These are phyloP conservation scores for Acacia acuminata DNA, from an alignment of 306 rosid genomes.

Conservation along the genomic window DNA sequence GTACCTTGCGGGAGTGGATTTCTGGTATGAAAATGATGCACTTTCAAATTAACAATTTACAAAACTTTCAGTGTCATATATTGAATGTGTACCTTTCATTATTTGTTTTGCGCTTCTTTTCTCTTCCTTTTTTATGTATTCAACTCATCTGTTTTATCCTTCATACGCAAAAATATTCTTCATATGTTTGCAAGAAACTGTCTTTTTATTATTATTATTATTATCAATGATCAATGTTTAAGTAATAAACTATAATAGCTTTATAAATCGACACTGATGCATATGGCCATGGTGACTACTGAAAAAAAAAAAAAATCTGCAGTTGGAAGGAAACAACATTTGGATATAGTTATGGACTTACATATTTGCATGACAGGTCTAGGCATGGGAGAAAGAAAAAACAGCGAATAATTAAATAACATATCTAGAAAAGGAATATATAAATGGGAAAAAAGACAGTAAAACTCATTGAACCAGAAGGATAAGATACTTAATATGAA, in stretches of 20 bases:
- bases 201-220: no score
- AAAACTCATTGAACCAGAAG: not conserved
- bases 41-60: not conserved
- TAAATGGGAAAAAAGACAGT: not conserved
- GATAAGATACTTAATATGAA: not conserved
- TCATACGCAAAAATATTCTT: conserved; percentile 14
- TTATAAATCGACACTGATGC: not conserved
- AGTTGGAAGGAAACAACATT: not conserved
- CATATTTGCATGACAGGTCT: not conserved
- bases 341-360: no score
- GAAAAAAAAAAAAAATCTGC: not conserved
- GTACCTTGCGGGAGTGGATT: conserved; percentile 83
- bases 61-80: not conserved
- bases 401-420: not conserved
- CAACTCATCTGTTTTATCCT: not conserved
- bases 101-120: conserved; percentile 15
- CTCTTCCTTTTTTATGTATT: conserved; percentile 14
- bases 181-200: not conserved
- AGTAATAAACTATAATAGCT: not conserved
- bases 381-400: conserved; percentile 16
- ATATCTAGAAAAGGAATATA: not conserved
- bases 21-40: conserved; percentile 52
- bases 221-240: not conserved
- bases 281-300: not conserved
- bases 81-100: not conserved